phyloP scores from a whole-genome alignment of 371 early-diverging fungal species.

The Mucor irregularis region DNA sequence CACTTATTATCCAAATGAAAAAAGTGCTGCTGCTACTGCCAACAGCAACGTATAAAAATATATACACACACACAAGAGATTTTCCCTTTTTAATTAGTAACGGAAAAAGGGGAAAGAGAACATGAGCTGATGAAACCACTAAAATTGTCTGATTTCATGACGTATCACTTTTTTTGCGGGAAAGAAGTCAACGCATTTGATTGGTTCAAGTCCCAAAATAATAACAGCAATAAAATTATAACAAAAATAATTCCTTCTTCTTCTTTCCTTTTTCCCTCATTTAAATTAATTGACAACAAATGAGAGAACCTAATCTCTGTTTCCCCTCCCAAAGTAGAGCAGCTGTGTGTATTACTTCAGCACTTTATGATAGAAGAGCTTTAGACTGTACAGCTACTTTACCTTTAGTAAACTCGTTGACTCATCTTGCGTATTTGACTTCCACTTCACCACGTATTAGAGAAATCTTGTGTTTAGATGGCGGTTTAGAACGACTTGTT shows the following conservation, averaged over 20 bases:
- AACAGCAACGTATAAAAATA: too few species aligned
- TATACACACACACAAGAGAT: too few species aligned
- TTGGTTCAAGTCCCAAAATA: too few species aligned
- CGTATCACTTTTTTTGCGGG: not conserved
- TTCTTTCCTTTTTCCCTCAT: constrained; percentile 4
- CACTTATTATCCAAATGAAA: constrained; percentile 35
- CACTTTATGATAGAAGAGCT: constrained; percentile 88
- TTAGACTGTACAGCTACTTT: constrained; percentile 86
- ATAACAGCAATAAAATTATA: too few species aligned
- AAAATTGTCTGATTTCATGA: too few species aligned
- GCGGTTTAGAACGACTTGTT: constrained; percentile 85
- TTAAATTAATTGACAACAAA: constrained; percentile 22
- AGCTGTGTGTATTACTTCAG: constrained; percentile 76
- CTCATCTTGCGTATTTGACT: constrained; percentile 84
- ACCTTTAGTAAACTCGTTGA: constrained; percentile 84
- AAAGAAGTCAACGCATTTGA: not conserved
- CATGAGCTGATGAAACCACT: too few species aligned
- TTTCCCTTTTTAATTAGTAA: too few species aligned
- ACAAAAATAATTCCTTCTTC: constrained; percentile 5
- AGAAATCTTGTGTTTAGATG: constrained; percentile 81
- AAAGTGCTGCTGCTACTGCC: too few species aligned
- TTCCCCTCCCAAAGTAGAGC: constrained; percentile 77
- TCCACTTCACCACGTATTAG: constrained; percentile 81
- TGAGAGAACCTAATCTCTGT: constrained; percentile 84
- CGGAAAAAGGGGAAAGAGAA: too few species aligned